phyloP scores from a whole-genome alignment of 2,329 filamentous ascomycete genomes.

The Elsinoe australis region DNA sequence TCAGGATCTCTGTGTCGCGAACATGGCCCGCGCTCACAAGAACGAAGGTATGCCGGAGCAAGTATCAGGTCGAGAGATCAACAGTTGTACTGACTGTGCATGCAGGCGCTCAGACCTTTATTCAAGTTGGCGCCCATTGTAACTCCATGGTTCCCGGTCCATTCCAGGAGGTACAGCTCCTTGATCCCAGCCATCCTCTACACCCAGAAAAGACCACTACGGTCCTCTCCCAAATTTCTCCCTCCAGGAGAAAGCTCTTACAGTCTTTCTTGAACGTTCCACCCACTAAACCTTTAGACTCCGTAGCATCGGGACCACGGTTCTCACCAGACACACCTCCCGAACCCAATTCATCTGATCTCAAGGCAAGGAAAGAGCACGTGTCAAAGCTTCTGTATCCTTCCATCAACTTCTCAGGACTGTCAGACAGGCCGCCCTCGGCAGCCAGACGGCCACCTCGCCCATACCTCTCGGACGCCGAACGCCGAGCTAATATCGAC shows the following conservation, averaged over 20 bases:
- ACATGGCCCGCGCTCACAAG: not conserved
- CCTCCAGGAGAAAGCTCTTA: not conserved
- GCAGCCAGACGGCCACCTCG: no score
- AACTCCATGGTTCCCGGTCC: not conserved
- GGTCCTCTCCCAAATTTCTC: constrained; percentile 1
- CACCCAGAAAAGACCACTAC: not conserved
- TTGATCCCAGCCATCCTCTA: not conserved
- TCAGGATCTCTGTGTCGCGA: constrained; percentile 8
- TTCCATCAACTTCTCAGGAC: no score
- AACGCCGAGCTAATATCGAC: no score
- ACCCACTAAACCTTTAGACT: no score
- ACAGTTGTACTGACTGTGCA: not conserved
- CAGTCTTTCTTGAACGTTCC: not conserved
- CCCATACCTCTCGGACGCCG: no score
- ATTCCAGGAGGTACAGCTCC: not conserved
- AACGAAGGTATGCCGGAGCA: not conserved
- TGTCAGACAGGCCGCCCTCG: no score
- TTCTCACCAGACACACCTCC: no score
- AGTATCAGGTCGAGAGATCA: not conserved
- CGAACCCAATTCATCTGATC: no score
- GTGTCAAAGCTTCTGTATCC: no score
- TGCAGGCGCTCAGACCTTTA: constrained; percentile 10
- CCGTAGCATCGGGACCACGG: no score
- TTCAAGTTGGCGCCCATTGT: constrained; percentile 3
- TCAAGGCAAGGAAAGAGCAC: no score